Base-by-base conservation (phyloP, 306 rosid species). In the Vicia villosa region DNA sequence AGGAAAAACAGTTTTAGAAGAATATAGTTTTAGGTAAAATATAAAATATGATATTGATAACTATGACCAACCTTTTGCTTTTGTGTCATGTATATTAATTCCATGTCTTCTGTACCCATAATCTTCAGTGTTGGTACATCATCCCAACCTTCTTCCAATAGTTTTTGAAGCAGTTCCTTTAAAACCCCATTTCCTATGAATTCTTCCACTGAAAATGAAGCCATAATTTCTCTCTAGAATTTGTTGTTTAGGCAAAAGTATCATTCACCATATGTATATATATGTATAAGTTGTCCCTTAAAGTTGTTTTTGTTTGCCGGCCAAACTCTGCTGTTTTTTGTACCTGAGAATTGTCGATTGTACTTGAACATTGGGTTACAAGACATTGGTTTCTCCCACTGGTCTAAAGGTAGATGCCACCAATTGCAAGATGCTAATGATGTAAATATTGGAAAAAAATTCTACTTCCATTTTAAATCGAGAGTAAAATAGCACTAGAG, bases 81-180 rank as follows among this genome's bases (percentile, higher is more conserved):
- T 57, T 58, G 86, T 42, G 97, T 86, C 96, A 93, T 90, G 73
- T 86, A 83, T 37, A 88, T 49, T 42, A 80, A 89, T 57, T 86
- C 80, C 97, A 86, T 93, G 46, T 93, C 97, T 72, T 88, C 91
- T 8, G 83, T 68, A 63, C 66, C 80, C 96, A 93, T 93, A 38
- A 88, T 68, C 89, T 93, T 93, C 68, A 93, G 74, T 26, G 97
- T 93, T 14, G 98, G 90, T 4, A 88, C 96, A 43, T 93, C 98
- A 74, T 90, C 94, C 98, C 96, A 93, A 32, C 97, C 97, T 83
- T 93, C 90, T 36, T 88, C 94, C 76, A 92, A 50, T 75, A 92
- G 64, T 66, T 74, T 86, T 1, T 83, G 91, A 62, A 90, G 82
- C 69, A 89, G 68, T 15, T 22, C 91, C 76, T 92, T 89, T 68